Conservation (phyloP, 1,284 basidiomycete species). For the Gomphus sp. region DNA sequence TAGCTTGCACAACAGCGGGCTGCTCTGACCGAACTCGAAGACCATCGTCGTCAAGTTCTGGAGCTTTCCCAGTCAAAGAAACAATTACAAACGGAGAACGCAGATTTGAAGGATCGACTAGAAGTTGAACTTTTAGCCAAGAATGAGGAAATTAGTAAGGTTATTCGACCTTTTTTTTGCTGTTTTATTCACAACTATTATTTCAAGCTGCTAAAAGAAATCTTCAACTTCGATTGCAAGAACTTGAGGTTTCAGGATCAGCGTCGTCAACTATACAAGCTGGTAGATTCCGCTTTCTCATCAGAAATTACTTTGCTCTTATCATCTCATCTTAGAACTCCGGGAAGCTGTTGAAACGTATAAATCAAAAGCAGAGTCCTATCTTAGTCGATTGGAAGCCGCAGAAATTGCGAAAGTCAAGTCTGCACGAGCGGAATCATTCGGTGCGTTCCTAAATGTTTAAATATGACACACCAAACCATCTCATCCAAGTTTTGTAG, state of each 20-base stretch:
- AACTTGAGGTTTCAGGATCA: constrained; percentile 54
- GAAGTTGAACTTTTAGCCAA: constrained; percentile 43
- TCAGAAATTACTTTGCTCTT: neutral
- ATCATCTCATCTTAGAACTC: constrained; percentile 34
- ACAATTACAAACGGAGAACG: constrained; percentile 48
- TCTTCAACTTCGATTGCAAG: constrained; percentile 53
- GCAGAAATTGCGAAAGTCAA: constrained; percentile 62
- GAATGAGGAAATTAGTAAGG: constrained; percentile 50
- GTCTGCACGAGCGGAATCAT: constrained; percentile 52
- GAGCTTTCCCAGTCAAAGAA: constrained; percentile 50
- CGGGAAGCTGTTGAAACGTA: constrained; percentile 56
- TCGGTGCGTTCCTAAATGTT: constrained; percentile 32
- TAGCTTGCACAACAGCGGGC: constrained; percentile 63
- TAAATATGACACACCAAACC: neutral
- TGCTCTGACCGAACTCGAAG: constrained; percentile 54
- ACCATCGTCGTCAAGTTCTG: constrained; percentile 49
- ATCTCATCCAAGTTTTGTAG: constrained; percentile 25
- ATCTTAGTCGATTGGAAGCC: constrained; percentile 56
- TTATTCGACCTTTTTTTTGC: neutral
- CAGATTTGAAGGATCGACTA: constrained; percentile 44
- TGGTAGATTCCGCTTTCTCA: constrained; percentile 28
- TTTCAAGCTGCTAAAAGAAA: constrained; percentile 46
- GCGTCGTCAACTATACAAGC: constrained; percentile 51
- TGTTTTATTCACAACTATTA: constrained; percentile 3
- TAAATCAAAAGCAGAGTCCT: constrained; percentile 53